phyloP scores from a whole-genome alignment of 2,329 filamentous ascomycete genomes.

The Thelonectria blattea region DNA sequence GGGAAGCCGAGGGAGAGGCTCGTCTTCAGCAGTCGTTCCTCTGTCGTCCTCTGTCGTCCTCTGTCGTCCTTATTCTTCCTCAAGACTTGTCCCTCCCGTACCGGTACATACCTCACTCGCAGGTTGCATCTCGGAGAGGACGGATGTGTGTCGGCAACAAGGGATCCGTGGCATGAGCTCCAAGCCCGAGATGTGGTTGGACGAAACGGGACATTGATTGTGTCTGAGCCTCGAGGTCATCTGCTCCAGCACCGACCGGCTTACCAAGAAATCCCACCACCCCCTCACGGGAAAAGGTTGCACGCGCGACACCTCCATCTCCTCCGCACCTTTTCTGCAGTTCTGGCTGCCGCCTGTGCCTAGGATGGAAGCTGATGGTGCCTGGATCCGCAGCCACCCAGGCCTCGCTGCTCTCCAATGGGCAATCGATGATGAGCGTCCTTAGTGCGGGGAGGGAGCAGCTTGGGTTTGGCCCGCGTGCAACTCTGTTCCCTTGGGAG shows the following conservation, averaged over 20 bases:
- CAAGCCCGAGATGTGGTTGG: slow-evolving; percentile 22
- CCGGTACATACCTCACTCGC: neutral
- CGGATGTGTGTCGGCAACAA: slow-evolving; percentile 15
- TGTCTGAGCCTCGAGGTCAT: slow-evolving; percentile 28
- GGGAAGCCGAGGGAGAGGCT: neutral
- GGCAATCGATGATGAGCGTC: slow-evolving; percentile 32
- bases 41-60: no score
- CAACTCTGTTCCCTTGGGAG: slow-evolving; percentile 31
- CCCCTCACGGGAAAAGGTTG: slow-evolving; percentile 28
- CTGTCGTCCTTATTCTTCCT: neutral
- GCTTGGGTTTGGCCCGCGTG: slow-evolving; percentile 27
- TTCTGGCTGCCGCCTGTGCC: slow-evolving; percentile 15
- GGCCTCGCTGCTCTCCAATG: slow-evolving; percentile 23
- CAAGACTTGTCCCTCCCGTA: neutral
- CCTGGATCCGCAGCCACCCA: slow-evolving; percentile 34
- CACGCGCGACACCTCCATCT: slow-evolving; percentile 13
- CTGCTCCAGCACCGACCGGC: slow-evolving; percentile 26
- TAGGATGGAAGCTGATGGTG: slow-evolving; percentile 28
- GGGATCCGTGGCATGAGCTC: slow-evolving; percentile 23
- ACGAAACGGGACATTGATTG: slow-evolving; percentile 23
- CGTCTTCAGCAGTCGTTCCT: neutral
- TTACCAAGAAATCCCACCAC: slow-evolving; percentile 31
- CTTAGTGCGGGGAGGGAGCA: slow-evolving; percentile 28
- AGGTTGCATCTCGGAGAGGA: slow-evolving; percentile 19
- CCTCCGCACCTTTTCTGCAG: slow-evolving; percentile 16